Base-by-base conservation (phyloP, 768 basidiomycete species). In the Trametopsis cervina region DNA sequence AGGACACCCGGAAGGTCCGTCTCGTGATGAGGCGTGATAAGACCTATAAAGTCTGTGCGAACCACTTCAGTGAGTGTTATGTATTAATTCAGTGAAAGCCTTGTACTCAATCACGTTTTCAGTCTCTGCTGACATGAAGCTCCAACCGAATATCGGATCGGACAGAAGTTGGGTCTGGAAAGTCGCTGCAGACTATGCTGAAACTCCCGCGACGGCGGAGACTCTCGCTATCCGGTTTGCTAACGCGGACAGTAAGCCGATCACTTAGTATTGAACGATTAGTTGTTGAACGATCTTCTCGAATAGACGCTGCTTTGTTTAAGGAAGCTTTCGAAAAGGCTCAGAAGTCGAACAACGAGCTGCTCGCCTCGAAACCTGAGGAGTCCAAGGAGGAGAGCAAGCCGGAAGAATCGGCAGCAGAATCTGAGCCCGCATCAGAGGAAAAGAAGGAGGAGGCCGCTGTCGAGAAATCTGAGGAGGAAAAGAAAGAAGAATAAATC, bases 81-180 rank as follows among this genome's bases (percentile, higher is more conserved):
- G 27, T 29, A 44, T 38, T 40, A 24, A 17, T 38, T 27, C 25
- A 38, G 21, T 20, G 45, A 10, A 20, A 22, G 35, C 42, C 47
- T 26, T n/a, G 21, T 44, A 12, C 46, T 22, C 21, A 22, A 29
- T 40, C 47, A 13, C 20, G 21, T 27, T 54, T 15, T 52, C 57
- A 97, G 95, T 98, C 64, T 69, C 88, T 21, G 52, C 75, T 36
- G 93, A 96, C 55, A 98, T 98, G 91, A 81, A 72, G 58, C 83
- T 99, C 56, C 91, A 95, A 63, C 90, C 94, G 61, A 98, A 98
- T 70, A 90, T 98, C 60, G 95, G 94, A 44, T 98, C 94, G 43
- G 96, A 99, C 74, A 80, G 96, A 69, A 95, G 92, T 60, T 98
- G 96, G 96, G 94, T 99, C 26, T 98, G 89, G 87, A 95, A 96